These are phyloP conservation scores for Penicillium sp. DNA, from an alignment of 2,329 filamentous ascomycete species.

Conservation along the genomic window DNA sequence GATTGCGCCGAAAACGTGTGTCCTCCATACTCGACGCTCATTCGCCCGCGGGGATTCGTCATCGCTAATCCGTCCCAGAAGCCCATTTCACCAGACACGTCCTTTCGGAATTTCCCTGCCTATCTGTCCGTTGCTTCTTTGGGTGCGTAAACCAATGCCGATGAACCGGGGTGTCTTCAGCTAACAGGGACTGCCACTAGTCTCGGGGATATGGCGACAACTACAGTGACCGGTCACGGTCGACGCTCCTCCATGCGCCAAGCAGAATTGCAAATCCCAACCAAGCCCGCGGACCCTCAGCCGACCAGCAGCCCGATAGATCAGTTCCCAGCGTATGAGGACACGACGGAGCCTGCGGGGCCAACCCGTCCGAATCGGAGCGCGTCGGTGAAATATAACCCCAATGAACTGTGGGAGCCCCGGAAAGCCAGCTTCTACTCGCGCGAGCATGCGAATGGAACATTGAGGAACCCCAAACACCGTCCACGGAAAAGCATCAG, in stretches of 20 bases:
- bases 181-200: neutral
- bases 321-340: conserved; percentile 48
- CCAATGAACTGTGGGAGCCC: conserved; percentile 62
- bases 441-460: conserved; percentile 44
- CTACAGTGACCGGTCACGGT: conserved; percentile 42
- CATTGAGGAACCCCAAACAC: conserved; percentile 53
- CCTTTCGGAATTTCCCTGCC: neutral
- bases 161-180: too few species aligned
- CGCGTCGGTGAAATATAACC: conserved; percentile 34
- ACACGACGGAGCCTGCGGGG: conserved; percentile 34
- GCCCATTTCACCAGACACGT: neutral
- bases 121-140: neutral
- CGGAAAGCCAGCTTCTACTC: conserved; percentile 55
- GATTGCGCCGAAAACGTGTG: conserved; percentile 11
- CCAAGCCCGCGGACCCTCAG: conserved; percentile 31
- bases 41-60: conserved; percentile 35
- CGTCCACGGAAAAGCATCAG: conserved; percentile 80
- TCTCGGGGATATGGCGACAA: conserved; percentile 40
- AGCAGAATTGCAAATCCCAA: conserved; percentile 35
- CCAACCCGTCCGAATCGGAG: conserved; percentile 26
- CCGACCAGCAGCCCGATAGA: conserved; percentile 40
- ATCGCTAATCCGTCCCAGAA: conserved; percentile 20
- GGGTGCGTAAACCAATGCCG: conserved; percentile 5
- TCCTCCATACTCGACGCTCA: conserved; percentile 26
- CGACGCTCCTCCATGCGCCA: conserved; percentile 43